Conservation (phyloP, 768 basidiomycete genomes). For the Boletus vermiculosoides region DNA sequence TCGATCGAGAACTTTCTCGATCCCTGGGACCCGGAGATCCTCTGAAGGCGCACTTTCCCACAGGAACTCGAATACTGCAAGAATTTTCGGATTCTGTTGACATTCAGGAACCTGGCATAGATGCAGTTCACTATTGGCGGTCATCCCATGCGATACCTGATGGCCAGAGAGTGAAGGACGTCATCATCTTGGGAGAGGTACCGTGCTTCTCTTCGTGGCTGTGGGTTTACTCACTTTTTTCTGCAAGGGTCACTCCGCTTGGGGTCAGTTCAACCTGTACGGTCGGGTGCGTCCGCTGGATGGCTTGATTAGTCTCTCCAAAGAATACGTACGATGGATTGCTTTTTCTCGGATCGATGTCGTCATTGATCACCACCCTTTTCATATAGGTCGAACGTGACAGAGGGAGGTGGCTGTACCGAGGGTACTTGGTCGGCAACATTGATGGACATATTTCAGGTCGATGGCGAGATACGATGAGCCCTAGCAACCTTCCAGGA, state of each 20-base stretch:
- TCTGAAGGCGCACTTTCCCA: conserved; percentile 59
- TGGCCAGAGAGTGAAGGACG: conserved; percentile 44
- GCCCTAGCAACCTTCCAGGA: conserved; percentile 56
- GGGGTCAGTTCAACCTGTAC: conserved; percentile 81
- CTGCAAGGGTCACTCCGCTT: conserved; percentile 82
- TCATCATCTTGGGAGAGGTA: conserved; percentile 77
- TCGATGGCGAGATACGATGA: conserved; percentile 84
- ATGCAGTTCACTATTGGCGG: conserved; percentile 31
- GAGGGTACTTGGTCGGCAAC: conserved; percentile 77
- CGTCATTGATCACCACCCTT: background rate
- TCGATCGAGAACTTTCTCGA: background rate
- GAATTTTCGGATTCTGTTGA: conserved; percentile 50
- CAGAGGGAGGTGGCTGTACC: conserved; percentile 82
- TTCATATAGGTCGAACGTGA: conserved; percentile 56
- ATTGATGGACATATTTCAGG: conserved; percentile 71
- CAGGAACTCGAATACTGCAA: conserved; percentile 43
- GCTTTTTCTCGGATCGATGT: background rate
- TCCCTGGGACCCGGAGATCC: conserved; percentile 60
- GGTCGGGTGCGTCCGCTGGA: conserved; percentile 82
- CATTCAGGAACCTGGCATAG: conserved; percentile 43
- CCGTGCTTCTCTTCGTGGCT: background rate
- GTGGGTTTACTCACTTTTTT: conserved; percentile 5
- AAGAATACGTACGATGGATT: conserved; percentile 67
- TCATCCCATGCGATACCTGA: conserved; percentile 24
- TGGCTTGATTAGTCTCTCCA: conserved; percentile 77